phyloP scores from a whole-genome alignment of 2,329 filamentous ascomycete genomes.

The Chalaropsis ovoidea region DNA sequence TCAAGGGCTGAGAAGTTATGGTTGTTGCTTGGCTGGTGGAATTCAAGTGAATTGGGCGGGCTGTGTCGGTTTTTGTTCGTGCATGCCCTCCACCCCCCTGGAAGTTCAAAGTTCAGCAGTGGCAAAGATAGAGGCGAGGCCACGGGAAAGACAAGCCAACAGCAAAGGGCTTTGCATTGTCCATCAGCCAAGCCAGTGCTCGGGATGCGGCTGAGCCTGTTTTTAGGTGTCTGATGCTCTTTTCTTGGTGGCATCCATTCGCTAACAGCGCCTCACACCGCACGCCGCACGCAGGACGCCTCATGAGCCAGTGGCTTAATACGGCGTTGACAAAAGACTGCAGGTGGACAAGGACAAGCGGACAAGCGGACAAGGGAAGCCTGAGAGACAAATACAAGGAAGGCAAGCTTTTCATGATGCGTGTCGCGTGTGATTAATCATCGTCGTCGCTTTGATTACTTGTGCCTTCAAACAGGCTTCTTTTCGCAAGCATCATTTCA shows the following conservation, averaged over 20 bases:
- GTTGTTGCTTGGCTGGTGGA: not conserved
- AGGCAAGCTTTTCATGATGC: not conserved
- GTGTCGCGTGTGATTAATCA: not conserved
- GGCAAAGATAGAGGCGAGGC: not conserved
- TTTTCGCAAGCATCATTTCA: not conserved
- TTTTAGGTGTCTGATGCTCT: constrained; percentile 5
- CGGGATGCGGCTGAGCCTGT: not conserved
- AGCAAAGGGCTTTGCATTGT: not conserved
- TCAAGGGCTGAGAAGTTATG: not conserved
- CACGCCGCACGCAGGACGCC: not conserved
- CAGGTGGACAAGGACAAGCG: not conserved
- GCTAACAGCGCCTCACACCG: not conserved
- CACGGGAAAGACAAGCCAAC: not conserved
- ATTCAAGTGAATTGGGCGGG: not conserved
- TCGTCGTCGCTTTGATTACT: not conserved
- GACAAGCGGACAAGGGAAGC: not conserved
- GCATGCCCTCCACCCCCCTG: not conserved
- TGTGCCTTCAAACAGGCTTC: not conserved
- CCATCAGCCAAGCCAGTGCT: not conserved
- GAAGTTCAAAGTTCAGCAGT: not conserved
- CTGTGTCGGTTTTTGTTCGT: not conserved
- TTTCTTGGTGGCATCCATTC: constrained; percentile 7
- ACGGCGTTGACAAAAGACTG: too few relatives aligned
- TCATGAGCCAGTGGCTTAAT: not conserved
- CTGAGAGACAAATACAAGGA: not conserved